A percentile compares a stretch with the other conserved stretches of the same genome.
phyloP scores from a whole-genome alignment of 306 rosid genomes.

The Ormosia semicastrata region DNA sequence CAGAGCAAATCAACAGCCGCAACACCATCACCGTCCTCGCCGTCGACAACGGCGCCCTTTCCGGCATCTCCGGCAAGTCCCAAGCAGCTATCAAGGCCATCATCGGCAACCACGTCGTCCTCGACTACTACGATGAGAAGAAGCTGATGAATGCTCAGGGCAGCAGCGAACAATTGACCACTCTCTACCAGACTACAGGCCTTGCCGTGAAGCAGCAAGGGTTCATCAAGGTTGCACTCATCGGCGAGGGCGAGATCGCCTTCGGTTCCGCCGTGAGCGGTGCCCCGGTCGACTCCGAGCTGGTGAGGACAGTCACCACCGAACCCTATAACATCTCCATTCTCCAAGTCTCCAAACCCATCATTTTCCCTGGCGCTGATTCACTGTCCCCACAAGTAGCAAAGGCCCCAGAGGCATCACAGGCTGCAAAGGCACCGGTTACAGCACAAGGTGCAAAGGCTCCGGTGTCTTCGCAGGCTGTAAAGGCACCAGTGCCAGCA shows the following conservation, averaged over 20 bases:
- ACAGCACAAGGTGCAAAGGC: not conserved
- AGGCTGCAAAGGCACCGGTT: not conserved
- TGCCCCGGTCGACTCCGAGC: constrained; percentile 4
- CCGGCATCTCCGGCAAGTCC: constrained; percentile 36
- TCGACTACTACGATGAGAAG: constrained; percentile 56
- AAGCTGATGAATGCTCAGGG: constrained; percentile 36
- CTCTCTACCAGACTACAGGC: constrained; percentile 62
- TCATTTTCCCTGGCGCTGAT: constrained; percentile 44
- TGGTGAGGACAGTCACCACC: constrained; percentile 34
- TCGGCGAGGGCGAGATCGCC: constrained; percentile 48
- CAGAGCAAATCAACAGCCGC: constrained; percentile 41
- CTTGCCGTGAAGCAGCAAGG: constrained; percentile 43
- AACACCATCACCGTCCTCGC: constrained; percentile 59
- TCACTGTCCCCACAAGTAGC: not conserved
- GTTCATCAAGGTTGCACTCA: constrained; percentile 26
- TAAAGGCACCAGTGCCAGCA: not conserved
- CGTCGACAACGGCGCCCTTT: constrained; percentile 22
- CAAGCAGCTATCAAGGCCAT: constrained; percentile 35
- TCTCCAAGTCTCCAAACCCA: constrained; percentile 42
- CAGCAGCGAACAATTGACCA: constrained; percentile 31
- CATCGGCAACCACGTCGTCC: constrained; percentile 47
- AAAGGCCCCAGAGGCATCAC: not conserved
- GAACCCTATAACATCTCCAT: constrained; percentile 62
- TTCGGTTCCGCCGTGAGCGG: constrained; percentile 51
- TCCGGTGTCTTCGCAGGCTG: not conserved